Evolutionary conservation across 345 rosid genomes (phyloP), one percentile per base, ranked within the genome.

Genomic region (Brassica nigra): DNA sequence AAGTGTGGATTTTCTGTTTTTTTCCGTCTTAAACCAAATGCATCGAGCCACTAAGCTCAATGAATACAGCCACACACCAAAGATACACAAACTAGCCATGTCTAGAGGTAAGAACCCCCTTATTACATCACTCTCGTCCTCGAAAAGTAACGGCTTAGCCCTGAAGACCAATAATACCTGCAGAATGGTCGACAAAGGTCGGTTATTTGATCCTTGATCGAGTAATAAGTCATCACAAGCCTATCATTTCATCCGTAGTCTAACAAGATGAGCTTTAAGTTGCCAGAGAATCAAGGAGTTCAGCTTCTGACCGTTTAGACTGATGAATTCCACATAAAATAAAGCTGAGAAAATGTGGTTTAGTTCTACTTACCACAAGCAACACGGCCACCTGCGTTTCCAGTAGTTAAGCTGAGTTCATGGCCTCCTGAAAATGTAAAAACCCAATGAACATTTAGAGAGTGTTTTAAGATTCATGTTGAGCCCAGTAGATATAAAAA

Each of bases 331-430:
- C 61, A n/a, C 23, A 18, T 3, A 8, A 18, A 58, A 11, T 20
- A 61, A 18, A 10, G 6, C 7, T 14, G 20, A 62, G 49, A 27
- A 11, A 73, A 61, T 58, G 42, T 62, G 57, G 34, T 54, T 31
- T 34, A 11, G 16, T 29, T 70, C 23, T 65, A 81, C 90, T 82
- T 76, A 92, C 98, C 98, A 2, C 97, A 94, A 62, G 97, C 98
- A 69, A 90, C 18, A 80, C 97, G 88, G 80, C 93, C 96, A 2
- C 98, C 99, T 3, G 99, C 99, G 77, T 95, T 95, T 73, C 99
- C 98, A 1, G 98, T 95, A 71, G 81, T 14, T 69, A 87, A 85
- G 92, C 99, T 91, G 39, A 92, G 97, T 80, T 95, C 97, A 77
- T 92, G 97, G 62, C 97, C 98, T 15, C 97, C 98, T 94, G 90